Base-by-base conservation (phyloP, 352 stramenopile species). In the Pythium aquatile region DNA sequence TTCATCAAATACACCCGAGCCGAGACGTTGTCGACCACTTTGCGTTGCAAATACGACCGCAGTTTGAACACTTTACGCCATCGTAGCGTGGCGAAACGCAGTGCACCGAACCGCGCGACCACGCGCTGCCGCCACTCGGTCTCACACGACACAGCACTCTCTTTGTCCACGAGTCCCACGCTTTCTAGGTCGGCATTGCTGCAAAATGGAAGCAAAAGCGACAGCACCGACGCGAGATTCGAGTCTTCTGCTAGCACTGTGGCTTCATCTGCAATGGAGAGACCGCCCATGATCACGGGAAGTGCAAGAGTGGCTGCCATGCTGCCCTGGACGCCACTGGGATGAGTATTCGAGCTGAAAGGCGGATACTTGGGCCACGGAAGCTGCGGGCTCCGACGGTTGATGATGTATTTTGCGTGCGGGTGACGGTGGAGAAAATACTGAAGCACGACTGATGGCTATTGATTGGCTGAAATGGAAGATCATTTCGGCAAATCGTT, bases 1-100 rank as follows among this genome's bases (percentile, higher is more conserved):
- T 95, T 95, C 83, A 93, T 95, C 24, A 93, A 51, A 70, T 95
- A 95, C 24, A 95, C 77, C 2, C 86, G 73, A 13, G 86, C 84
- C 10, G 78, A 80, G 2, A 93, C 83, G 8, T 63, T 63, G 26
- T 80, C 74, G 29, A 88, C 78, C 2, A 89, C 76, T 55, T 83
- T 82, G 52, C 69, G 82, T 26, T 75, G 73, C 35, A 95, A 74
- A 52, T 85, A 81, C n/a, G 70, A 67, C 24, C 86, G 83, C 48
- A 94, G 55, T 46, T 87, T 70, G 70, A 83, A 91, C 62, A 77
- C 85, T 28, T 78, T 81, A 30, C 84, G 84, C 77, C 79, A 93
- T 9, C 79, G 63, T 1, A 57, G 17, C n/a, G 79, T 84, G 33
- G 63, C 55, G 66, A 87, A 90, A 24, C 81, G 79, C 20, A 82